phyloP scores from a whole-genome alignment of 176 grass and related monocot species.

The Eremochloa ophiuroides region DNA sequence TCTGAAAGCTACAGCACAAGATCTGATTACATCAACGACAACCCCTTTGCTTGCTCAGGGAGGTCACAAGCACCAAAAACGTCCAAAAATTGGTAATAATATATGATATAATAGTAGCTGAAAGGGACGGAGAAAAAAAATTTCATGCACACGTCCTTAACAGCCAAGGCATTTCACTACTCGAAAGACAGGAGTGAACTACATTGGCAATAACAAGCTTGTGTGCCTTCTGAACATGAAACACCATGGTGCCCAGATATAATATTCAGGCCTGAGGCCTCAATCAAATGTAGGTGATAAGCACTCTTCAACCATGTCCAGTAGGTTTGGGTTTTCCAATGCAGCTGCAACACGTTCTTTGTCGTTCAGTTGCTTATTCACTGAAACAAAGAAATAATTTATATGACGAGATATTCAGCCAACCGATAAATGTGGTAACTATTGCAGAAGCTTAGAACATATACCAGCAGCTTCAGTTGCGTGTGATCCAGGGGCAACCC shows the following conservation, averaged over 20 bases:
- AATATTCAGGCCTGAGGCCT: slow-evolving; percentile 36
- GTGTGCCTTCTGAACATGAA: neutral
- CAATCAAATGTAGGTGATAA: slow-evolving; percentile 70
- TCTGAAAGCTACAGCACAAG: neutral
- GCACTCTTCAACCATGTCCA: slow-evolving; percentile 79
- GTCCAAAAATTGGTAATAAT: neutral
- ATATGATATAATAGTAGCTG: neutral
- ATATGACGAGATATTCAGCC: neutral
- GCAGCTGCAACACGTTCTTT: slow-evolving; percentile 94
- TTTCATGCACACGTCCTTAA: neutral
- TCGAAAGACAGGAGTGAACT: neutral
- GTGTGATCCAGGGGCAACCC: slow-evolving; percentile 84
- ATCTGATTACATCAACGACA: neutral
- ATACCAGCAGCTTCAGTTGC: slow-evolving; percentile 86
- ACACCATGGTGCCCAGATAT: neutral
- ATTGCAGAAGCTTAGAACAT: neutral
- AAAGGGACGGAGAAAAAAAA: neutral
- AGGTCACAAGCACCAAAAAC: neutral
- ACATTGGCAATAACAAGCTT: neutral
- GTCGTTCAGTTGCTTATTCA: slow-evolving; percentile 97
- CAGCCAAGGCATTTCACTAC: neutral
- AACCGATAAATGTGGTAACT: neutral
- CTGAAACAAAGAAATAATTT: slow-evolving; percentile 30
- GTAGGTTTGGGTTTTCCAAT: slow-evolving; percentile 69
- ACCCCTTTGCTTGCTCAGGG: neutral